Evolutionary conservation across 164 flowering plant genomes (phyloP).

Genomic region (Magnolia officinalis): DNA sequence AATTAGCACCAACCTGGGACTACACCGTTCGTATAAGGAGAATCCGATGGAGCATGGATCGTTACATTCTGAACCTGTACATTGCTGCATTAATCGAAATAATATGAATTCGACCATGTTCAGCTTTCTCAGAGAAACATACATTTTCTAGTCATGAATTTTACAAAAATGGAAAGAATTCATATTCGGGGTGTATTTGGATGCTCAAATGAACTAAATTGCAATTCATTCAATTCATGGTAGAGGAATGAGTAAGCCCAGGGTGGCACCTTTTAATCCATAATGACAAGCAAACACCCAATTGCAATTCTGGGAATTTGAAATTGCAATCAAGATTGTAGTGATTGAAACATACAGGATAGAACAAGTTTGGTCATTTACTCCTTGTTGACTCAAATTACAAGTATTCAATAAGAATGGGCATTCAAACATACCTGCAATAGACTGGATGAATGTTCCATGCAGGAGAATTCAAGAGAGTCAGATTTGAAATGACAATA

Average conservation of each 20-base stretch:
- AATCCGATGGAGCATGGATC: constrained; percentile 43
- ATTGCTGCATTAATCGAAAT: constrained; percentile 41
- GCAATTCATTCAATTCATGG: background rate
- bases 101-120: constrained; percentile 2
- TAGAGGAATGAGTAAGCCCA: background rate
- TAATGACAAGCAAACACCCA: background rate
- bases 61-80: constrained; percentile 55
- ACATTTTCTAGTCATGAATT: background rate
- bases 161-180: background rate
- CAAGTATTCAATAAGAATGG: background rate
- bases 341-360: background rate
- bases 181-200: too few relatives aligned
- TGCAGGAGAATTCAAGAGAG: constrained; percentile 76
- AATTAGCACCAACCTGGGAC: constrained; percentile 55
- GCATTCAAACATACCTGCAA: constrained; percentile 56
- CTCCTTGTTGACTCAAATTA: too few relatives aligned
- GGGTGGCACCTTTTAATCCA: background rate
- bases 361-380: background rate
- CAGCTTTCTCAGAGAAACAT: constrained; percentile 2
- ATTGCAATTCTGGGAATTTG: background rate
- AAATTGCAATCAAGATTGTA: background rate
- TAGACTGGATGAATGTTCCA: constrained; percentile 85
- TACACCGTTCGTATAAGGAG: constrained; percentile 60
- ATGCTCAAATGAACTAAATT: too few relatives aligned
- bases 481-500: constrained; percentile 70